Percentiles rank a stretch among this genome's conserved stretches.
Evolutionary conservation across 2,329 filamentous ascomycete species (phyloP).

Genomic region (Alternaria alternata): DNA sequence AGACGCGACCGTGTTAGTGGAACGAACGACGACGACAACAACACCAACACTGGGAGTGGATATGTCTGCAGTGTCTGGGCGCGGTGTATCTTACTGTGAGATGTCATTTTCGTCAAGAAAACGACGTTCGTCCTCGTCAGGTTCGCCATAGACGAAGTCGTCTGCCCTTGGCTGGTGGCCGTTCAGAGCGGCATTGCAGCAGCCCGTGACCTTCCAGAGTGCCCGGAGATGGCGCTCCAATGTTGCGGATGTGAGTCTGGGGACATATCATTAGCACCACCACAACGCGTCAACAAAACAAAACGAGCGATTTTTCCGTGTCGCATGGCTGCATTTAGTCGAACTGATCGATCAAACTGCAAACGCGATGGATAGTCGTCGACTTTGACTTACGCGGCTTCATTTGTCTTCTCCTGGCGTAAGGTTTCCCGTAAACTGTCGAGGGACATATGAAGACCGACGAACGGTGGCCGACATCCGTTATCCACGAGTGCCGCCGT

Average conservation of each 20-base stretch:
- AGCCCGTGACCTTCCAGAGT: constrained; percentile 74
- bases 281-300: constrained; percentile 48
- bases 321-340: constrained; percentile 44
- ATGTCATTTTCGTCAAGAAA: constrained; percentile 68
- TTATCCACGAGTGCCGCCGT: constrained; percentile 55
- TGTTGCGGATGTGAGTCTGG: constrained; percentile 69
- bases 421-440: constrained; percentile 54
- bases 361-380: constrained; percentile 20
- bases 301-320: constrained; percentile 52
- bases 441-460: constrained; percentile 58
- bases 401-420: constrained; percentile 52
- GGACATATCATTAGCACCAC: constrained; percentile 60
- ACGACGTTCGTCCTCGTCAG: constrained; percentile 60
- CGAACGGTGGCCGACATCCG: constrained; percentile 57
- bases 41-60: constrained; percentile 17
- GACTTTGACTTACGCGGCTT: constrained; percentile 54
- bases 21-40: constrained; percentile 34
- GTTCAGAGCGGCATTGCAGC: constrained; percentile 61
- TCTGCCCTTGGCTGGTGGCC: constrained; percentile 63
- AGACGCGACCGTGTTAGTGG: constrained; percentile 38
- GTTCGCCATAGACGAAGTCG: constrained; percentile 64
- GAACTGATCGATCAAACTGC: constrained; percentile 20
- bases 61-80: background rate
- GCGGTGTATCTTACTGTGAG: constrained; percentile 59
- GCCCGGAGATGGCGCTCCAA: constrained; percentile 83